phyloP scores from a whole-genome alignment of 1,139 yeast genomes.

The Pneumocystis murina region DNA sequence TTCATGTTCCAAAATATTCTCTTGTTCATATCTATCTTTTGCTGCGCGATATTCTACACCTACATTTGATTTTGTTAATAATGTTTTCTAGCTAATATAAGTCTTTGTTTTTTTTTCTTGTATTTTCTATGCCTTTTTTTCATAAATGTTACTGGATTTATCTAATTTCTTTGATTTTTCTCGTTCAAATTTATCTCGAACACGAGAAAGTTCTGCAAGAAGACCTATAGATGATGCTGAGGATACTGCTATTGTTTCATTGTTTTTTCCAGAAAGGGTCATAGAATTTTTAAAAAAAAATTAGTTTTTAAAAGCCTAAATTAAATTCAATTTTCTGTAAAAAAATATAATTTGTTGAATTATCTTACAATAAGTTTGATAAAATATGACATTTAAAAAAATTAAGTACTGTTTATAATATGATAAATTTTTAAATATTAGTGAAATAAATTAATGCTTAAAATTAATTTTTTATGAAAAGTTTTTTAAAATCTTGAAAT shows the following conservation, averaged over 20 bases:
- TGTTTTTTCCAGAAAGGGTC: conserved; percentile 1
- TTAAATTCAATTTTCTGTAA: too few species aligned
- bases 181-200: conserved; percentile 14
- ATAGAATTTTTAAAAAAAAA: not conserved
- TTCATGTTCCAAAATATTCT: conserved; percentile 3
- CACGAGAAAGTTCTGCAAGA: conserved; percentile 17
- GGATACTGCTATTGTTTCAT: conserved; percentile 12
- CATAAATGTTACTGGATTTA: conserved; percentile 24
- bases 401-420: too few species aligned
- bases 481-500: too few species aligned
- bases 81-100: conserved; percentile 1
- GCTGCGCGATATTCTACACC: conserved; percentile 11
- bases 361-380: not conserved
- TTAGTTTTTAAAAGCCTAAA: too few species aligned
- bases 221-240: conserved; percentile 17
- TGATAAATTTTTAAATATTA: too few species aligned
- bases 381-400: not conserved
- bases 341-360: not conserved
- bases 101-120: conserved; percentile 1
- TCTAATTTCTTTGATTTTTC: conserved; percentile 11
- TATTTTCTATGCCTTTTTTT: conserved; percentile 14
- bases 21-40: conserved; percentile 6
- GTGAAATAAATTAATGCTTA: not conserved
- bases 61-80: conserved; percentile 7
- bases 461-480: not conserved